phyloP scores from a whole-genome alignment of 352 stramenopile genomes.

The Peronospora farinosa region DNA sequence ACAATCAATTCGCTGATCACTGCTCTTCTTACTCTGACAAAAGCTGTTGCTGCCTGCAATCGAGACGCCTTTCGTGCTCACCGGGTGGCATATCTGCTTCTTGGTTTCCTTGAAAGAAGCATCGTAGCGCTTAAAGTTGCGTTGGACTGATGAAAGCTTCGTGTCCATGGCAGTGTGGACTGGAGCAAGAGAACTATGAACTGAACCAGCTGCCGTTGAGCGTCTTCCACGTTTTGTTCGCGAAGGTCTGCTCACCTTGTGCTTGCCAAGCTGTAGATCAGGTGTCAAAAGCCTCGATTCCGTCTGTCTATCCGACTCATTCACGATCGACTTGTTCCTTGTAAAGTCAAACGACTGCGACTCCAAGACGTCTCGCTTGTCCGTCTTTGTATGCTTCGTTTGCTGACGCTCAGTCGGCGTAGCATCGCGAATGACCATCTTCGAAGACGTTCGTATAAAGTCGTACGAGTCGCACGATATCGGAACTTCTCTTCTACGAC shows the following conservation, averaged over 20 bases:
- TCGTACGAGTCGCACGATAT: conserved; percentile 12
- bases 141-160: conserved; percentile 18
- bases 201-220: conserved; percentile 2
- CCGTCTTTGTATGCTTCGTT: conserved; percentile 8
- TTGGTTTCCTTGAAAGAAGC: not conserved
- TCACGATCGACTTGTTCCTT: conserved; percentile 4
- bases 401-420: conserved; percentile 7
- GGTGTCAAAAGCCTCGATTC: conserved; percentile 13
- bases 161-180: conserved; percentile 18
- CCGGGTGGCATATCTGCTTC: not conserved
- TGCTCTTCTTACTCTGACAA: conserved; percentile 2
- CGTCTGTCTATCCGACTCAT: conserved; percentile 8
- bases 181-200: conserved; percentile 12
- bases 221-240: conserved; percentile 15
- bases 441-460: conserved; percentile 8
- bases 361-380: conserved; percentile 3
- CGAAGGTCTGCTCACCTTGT: conserved; percentile 8
- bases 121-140: conserved; percentile 17
- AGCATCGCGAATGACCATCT: conserved; percentile 3
- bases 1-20: conserved; percentile 10
- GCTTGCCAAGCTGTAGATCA: conserved; percentile 19
- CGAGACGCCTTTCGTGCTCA: not conserved
- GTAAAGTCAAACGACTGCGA: conserved; percentile 9
- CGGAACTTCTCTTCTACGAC: not conserved
- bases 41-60: not conserved